Evolutionary conservation across 2,329 filamentous ascomycete genomes (phyloP).

Genomic region (Aspergillus carbonarius): DNA sequence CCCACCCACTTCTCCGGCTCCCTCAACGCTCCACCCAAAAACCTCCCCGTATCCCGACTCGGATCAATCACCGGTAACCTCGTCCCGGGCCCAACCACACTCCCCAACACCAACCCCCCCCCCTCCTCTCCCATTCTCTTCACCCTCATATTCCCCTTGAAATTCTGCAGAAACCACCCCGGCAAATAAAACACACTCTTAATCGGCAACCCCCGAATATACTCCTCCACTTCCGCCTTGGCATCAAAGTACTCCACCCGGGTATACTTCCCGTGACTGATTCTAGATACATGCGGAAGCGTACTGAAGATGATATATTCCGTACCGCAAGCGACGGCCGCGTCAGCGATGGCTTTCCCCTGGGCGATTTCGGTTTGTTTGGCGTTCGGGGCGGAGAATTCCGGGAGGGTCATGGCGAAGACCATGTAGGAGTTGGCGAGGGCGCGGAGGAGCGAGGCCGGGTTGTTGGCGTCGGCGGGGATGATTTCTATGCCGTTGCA

Average conservation of each 20-base stretch:
- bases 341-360: background rate
- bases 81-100: background rate
- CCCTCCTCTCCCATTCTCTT: no score
- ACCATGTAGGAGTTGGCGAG: background rate
- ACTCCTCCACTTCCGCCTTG: background rate
- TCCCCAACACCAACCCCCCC: background rate
- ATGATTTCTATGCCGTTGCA: background rate
- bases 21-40: background rate
- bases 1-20: background rate
- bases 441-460: background rate
- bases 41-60: background rate
- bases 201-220: background rate
- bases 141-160: background rate
- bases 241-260: background rate
- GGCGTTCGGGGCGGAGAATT: background rate
- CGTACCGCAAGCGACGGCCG: background rate
- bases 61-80: background rate
- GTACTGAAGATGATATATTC: background rate
- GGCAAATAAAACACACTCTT: background rate
- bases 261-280: background rate
- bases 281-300: background rate
- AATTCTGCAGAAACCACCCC: background rate
- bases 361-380: background rate
- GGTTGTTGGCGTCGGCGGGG: background rate
- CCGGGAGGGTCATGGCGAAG: background rate